Evolutionary conservation across 345 rosid genomes (phyloP).

Genomic region (Populus euphratica): DNA sequence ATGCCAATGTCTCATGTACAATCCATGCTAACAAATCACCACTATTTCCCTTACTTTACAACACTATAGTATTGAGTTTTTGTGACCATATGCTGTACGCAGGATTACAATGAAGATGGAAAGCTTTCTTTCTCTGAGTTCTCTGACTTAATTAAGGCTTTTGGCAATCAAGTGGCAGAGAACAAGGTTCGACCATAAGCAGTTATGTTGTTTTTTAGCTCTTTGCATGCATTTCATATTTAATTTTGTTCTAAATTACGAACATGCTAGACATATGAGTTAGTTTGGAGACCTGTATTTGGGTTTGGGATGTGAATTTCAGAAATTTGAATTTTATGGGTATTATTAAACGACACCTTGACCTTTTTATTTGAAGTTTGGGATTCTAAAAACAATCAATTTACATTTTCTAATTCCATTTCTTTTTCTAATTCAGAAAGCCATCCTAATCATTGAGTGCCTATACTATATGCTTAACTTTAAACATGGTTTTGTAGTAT

Average conservation of each 20-base stretch:
- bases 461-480: neutral
- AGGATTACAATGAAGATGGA: conserved; percentile 91
- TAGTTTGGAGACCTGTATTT: neutral
- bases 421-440: neutral
- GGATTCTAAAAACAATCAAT: neutral
- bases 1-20: neutral
- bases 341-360: neutral
- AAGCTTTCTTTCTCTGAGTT: conserved; percentile 76
- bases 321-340: neutral
- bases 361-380: neutral
- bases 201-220: conserved; percentile 6
- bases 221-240: neutral
- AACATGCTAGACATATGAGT: neutral
- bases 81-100: conserved; percentile 5
- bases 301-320: neutral
- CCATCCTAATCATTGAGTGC: conserved; percentile 7
- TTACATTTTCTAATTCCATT: conserved; percentile 5
- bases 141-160: conserved; percentile 67
- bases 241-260: neutral
- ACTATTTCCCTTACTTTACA: neutral
- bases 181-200: conserved; percentile 52
- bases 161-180: conserved; percentile 76
- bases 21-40: neutral
- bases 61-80: neutral
- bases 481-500: neutral